Percentiles rank a stretch among this genome's conserved stretches.
Evolutionary conservation across 2,329 filamentous ascomycete species (phyloP).

Genomic region (Ophiostoma populinum): DNA sequence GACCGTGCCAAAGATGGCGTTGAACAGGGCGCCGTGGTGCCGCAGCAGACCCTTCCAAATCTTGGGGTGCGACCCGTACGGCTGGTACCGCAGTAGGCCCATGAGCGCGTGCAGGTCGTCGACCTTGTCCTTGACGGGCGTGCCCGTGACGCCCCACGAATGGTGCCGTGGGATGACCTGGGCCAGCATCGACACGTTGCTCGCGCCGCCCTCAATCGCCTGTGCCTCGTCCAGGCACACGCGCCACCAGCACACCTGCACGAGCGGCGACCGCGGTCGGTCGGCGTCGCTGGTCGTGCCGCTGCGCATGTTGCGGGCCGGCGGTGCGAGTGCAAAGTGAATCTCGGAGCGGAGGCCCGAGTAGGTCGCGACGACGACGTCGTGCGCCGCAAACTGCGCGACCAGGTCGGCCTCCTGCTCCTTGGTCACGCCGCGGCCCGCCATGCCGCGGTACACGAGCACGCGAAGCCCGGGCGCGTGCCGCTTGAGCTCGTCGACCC

Average conservation of each 20-base stretch:
- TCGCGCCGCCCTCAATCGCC: constrained; percentile 83
- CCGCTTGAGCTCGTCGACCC: constrained; percentile 39
- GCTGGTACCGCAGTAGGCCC: constrained; percentile 63
- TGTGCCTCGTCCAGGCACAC: constrained; percentile 67
- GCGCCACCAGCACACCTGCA: constrained; percentile 76
- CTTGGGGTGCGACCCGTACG: constrained; percentile 46
- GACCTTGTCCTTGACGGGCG: constrained; percentile 56
- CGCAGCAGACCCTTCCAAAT: constrained; percentile 52
- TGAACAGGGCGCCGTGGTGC: constrained; percentile 46
- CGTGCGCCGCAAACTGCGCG: constrained; percentile 28
- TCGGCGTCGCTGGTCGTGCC: neutral
- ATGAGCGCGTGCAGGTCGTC: constrained; percentile 63
- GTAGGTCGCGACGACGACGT: constrained; percentile 49
- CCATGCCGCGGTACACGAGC: constrained; percentile 36
- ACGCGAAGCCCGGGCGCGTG: constrained; percentile 41
- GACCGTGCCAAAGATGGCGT: constrained; percentile 50
- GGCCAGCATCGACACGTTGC: constrained; percentile 65
- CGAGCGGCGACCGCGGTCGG: constrained; percentile 55
- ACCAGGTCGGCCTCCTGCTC: constrained; percentile 24
- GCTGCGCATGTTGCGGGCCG: constrained; percentile 49
- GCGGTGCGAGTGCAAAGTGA: constrained; percentile 54
- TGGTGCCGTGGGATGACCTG: constrained; percentile 66
- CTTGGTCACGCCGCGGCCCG: constrained; percentile 19
- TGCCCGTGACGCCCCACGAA: constrained; percentile 85
- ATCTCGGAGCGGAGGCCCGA: constrained; percentile 63